Evolutionary conservation across 768 basidiomycete species (phyloP).

Genomic region (Tylopilus intermedius): DNA sequence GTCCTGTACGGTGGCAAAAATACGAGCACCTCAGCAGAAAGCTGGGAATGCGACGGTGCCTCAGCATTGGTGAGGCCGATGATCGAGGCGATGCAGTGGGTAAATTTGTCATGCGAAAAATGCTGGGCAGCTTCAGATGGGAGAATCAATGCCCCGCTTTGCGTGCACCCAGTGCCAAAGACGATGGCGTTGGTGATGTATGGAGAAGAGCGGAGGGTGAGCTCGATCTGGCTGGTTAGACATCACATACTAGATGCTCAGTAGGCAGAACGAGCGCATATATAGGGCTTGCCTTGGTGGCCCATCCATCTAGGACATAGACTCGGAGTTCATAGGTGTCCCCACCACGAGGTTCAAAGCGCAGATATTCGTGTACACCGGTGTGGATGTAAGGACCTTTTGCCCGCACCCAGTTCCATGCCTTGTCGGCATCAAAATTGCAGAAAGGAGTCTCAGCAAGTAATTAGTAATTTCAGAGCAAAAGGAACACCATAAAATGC

Average conservation of each 20-base stretch:
- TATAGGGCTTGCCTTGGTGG: conserved; percentile 37
- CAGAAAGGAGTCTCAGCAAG: conserved; percentile 44
- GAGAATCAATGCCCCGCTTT: conserved; percentile 47
- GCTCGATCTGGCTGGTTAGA: conserved; percentile 46
- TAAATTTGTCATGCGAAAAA: too few species aligned
- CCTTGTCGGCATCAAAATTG: conserved; percentile 46
- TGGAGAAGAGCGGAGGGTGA: conserved; percentile 44
- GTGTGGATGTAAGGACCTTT: conserved; percentile 20
- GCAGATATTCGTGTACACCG: conserved; percentile 31
- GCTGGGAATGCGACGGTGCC: conserved; percentile 50
- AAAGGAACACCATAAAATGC: conserved; percentile 35
- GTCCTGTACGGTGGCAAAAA: too few species aligned
- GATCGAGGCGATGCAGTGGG: conserved; percentile 37
- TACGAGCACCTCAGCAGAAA: too few species aligned
- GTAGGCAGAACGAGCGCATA: background rate
- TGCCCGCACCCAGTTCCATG: conserved; percentile 51
- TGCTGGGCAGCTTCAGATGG: too few species aligned
- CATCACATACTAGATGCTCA: conserved; percentile 18
- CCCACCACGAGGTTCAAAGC: conserved; percentile 39
- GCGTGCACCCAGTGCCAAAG: conserved; percentile 46
- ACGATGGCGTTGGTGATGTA: conserved; percentile 49
- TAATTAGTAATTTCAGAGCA: conserved; percentile 43
- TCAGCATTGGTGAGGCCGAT: conserved; percentile 45
- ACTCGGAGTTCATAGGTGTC: conserved; percentile 45
- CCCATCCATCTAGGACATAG: conserved; percentile 50